Percentiles rank a stretch among this genome's conserved stretches.
Conservation (phyloP, 2,329 filamentous ascomycete genomes). For the Cladobotryum protrusum region DNA sequence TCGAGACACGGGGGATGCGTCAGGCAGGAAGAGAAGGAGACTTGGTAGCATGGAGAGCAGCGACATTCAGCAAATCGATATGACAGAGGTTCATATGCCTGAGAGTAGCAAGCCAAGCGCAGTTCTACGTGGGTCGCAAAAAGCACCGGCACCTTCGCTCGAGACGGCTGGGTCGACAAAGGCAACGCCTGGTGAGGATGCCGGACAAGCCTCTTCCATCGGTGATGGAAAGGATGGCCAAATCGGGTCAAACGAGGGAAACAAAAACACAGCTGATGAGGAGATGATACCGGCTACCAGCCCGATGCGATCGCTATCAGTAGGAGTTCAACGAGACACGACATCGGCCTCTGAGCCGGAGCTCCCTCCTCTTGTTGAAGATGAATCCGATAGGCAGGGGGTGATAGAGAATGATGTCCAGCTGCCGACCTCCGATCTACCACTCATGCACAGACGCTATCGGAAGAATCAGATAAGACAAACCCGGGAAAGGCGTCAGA, state of each 20-base stretch:
- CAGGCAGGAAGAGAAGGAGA: slow-evolving; percentile 24
- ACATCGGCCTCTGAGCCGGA: slow-evolving; percentile 27
- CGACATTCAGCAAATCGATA: background rate
- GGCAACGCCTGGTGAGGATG: slow-evolving; percentile 25
- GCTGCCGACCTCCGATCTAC: slow-evolving; percentile 1
- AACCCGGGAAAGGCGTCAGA: background rate
- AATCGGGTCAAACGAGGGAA: slow-evolving; percentile 8
- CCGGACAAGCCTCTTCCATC: slow-evolving; percentile 5
- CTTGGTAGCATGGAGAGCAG: background rate
- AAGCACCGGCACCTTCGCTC: slow-evolving; percentile 19
- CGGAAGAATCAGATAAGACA: background rate
- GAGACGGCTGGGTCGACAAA: slow-evolving; percentile 26
- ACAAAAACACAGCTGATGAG: slow-evolving; percentile 21
- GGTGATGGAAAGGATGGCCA: slow-evolving; percentile 7
- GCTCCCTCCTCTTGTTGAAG: slow-evolving; percentile 24
- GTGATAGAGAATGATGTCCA: slow-evolving; percentile 12
- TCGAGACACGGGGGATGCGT: slow-evolving; percentile 17
- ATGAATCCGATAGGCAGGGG: slow-evolving; percentile 13
- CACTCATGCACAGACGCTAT: background rate
- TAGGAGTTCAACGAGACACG: slow-evolving; percentile 15
- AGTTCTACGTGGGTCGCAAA: slow-evolving; percentile 21
- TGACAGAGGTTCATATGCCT: background rate
- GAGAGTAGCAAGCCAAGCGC: background rate
- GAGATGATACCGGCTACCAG: slow-evolving; percentile 36
- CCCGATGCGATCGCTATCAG: slow-evolving; percentile 26